Evolutionary conservation across 352 stramenopile species (phyloP).

Genomic region (Phytopythium aichiense): DNA sequence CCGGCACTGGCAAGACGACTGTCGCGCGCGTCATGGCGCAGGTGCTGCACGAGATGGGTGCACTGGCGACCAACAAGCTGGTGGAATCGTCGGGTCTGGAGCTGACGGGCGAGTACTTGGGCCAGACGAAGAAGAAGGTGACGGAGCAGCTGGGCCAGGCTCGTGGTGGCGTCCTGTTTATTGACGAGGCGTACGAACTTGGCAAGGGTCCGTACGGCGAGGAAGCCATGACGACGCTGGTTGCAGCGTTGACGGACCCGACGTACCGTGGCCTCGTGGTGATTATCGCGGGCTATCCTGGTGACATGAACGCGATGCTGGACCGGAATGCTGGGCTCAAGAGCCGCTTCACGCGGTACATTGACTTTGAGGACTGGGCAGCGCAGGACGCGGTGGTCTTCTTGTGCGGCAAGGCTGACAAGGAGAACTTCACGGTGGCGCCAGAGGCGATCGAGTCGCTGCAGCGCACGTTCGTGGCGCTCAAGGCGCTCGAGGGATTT

Average conservation of each 20-base stretch:
- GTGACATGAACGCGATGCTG: conserved; percentile 89
- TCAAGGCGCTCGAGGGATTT: conserved; percentile 55
- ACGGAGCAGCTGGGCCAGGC: conserved; percentile 85
- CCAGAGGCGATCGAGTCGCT: conserved; percentile 22
- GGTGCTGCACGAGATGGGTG: conserved; percentile 91
- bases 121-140: conserved; percentile 89
- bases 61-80: conserved; percentile 90
- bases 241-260: conserved; percentile 86
- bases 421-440: conserved; percentile 38
- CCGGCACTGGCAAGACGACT: conserved; percentile 87
- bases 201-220: conserved; percentile 76
- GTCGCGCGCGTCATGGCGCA: conserved; percentile 91
- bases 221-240: conserved; percentile 88
- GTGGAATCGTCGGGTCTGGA: conserved; percentile 85
- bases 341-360: conserved; percentile 86
- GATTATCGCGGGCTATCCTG: conserved; percentile 87
- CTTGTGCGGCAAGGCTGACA: conserved; percentile 36
- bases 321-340: conserved; percentile 87
- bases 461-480: conserved; percentile 23
- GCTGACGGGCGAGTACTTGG: conserved; percentile 85
- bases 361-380: conserved; percentile 89
- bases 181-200: conserved; percentile 92
- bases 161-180: conserved; percentile 90
- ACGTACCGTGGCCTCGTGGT: conserved; percentile 84
- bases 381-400: conserved; percentile 73